Evolutionary conservation across 495 filamentous ascomycete species (phyloP).

Genomic region (Aspergillus saccharolyticus): DNA sequence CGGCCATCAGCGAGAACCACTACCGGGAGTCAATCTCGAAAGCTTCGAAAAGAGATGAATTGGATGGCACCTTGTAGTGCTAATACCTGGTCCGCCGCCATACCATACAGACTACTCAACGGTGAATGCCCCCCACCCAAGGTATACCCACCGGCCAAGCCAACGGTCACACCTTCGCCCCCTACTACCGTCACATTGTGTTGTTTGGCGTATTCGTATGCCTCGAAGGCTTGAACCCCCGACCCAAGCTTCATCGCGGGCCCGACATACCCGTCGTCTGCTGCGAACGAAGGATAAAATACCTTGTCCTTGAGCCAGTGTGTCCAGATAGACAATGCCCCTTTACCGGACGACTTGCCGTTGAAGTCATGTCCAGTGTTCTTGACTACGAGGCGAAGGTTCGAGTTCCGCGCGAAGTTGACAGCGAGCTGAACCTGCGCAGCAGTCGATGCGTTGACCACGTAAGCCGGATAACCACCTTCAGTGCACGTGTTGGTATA

Average conservation of each 20-base stretch:
- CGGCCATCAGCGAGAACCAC: constrained; percentile 53
- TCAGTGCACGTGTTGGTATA: constrained; percentile 43
- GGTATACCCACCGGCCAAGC: constrained; percentile 38
- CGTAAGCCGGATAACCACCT: constrained; percentile 55
- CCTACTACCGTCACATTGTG: constrained; percentile 48
- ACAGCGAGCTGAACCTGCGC: constrained; percentile 55
- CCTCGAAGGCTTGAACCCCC: constrained; percentile 48
- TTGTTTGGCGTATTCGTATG: constrained; percentile 44
- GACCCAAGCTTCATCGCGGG: constrained; percentile 53
- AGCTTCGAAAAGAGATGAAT: not conserved
- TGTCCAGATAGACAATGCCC: constrained; percentile 57
- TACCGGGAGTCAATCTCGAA: not conserved
- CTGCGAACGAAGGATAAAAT: constrained; percentile 32
- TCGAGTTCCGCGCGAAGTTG: constrained; percentile 58
- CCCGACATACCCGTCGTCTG: constrained; percentile 36
- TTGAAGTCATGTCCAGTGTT: constrained; percentile 68
- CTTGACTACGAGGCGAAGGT: constrained; percentile 58
- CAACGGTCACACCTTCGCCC: constrained; percentile 41
- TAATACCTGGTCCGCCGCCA: constrained; percentile 40
- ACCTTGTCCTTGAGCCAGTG: constrained; percentile 49
- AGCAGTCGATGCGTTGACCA: constrained; percentile 52
- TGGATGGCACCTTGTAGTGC: constrained; percentile 27
- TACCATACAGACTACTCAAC: constrained; percentile 20
- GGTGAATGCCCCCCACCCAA: constrained; percentile 40
- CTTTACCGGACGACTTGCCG: constrained; percentile 54